Base-by-base conservation (phyloP, 352 stramenopile species). In the Nothophytophthora sp. region DNA sequence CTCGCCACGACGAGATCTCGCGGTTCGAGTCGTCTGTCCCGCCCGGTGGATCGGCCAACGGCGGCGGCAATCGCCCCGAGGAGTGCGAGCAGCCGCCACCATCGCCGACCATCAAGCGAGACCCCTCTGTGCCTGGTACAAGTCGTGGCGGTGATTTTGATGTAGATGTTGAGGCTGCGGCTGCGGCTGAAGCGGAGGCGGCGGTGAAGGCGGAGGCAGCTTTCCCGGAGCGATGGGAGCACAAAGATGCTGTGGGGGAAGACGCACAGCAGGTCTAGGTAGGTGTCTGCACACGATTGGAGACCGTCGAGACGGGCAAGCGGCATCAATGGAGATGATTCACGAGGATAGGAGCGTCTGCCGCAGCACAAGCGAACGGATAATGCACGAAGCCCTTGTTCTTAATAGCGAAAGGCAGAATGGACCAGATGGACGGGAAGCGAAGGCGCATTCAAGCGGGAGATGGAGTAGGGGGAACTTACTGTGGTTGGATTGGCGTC, bases 1-100 rank as follows among this genome's bases (percentile, higher is more conserved):
- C 80, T 25, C 63, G 80, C 23, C 73, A 91, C 45, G 85, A 93
- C 47, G 84, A 95, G 64, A 73, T 92, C 37, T 95, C 84, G 20
- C 81, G 82, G 25, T 95, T 95, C 33, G 80, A 92, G 45, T 86
- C 81, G 15, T 88, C 73, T 0, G 82, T 87, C 9, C 84, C 81
- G 43, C 9, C 32, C 23, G 29, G 42, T 37, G 25, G 56, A 13
- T 8, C 46, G 16, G 44, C 18, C 38, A 5, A 27, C 30, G 55
- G 50, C n/a, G 55, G 42, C 2, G 43, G 54, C n/a, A n/a, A n/a
- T 8, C 67, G 71, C 0, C 72, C 80, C 0, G 78, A 92, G 33
- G 81, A 88, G 49, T 90, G 81, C 42, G 77, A 92, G 51, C 83
- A 89, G 30, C 71, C 74, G 22, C 81, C 79, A 27, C 79, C 79